Evolutionary conservation across 148 eudicot genomes (phyloP), one percentile per base, ranked within the genome.

Genomic region (Simmondsia chinensis): DNA sequence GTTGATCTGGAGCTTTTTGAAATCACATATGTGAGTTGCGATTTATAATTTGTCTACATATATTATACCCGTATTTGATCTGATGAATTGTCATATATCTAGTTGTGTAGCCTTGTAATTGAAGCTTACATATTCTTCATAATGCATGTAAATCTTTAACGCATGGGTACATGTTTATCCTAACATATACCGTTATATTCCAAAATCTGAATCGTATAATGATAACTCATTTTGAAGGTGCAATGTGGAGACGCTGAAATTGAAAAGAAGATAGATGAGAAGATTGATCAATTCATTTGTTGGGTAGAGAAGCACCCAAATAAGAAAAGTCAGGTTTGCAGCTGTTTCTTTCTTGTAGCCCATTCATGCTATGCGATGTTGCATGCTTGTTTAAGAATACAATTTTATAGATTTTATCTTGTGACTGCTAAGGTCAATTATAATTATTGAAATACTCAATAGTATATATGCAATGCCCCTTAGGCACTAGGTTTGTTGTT

Each of bases 301-400:
- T 79, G 75, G 76, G 99, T 85, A 33, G 99, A 91, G 57, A 91
- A 91, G 60, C 86, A 91, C 69, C 95, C 95, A 7, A 85, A 85
- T 66, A 91, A 85, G 80, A 91, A 91, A 66, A 85, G 80, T 59
- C 99, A 91, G 95, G 99, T 91, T 36, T 27, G 46, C 46, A 20
- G 28, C 19, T 33, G 26, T 2, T 38, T 38, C 31, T 55, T 17
- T 17, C 44, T 4, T 2, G 12, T 28, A 19, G n/a, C 29, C 17
- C 46, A 16, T 37, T 18, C 45, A 14, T 2, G 22, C 37, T 49
- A 50, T 20, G 20, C 10, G 43, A 7, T 31, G 8, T 16, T 24
- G 5, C 16, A 9, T 30, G 19, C 6, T 17, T 15, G 9, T 23
- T 25, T 5, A 20, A 36, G 13, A 27, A 39, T 9, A 5, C 2